Conservation (phyloP, 2,329 filamentous ascomycete genomes). For the Fonsecaea monophora region DNA sequence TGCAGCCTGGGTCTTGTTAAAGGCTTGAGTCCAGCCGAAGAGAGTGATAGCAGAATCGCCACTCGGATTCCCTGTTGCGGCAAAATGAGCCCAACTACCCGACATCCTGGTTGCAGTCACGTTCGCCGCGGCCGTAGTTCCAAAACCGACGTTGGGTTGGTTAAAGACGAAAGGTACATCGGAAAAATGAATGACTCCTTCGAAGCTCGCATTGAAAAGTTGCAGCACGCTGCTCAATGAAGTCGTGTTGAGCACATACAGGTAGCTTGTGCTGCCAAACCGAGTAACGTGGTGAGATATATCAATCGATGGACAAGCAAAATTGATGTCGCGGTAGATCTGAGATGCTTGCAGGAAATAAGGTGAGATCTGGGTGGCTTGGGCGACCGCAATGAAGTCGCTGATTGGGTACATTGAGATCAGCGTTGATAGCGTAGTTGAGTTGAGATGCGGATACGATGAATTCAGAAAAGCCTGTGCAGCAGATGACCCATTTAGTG, state of each 20-base stretch:
- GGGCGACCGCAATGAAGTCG: conserved; percentile 19
- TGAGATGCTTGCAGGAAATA: conserved; percentile 27
- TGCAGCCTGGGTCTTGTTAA: conserved; percentile 12
- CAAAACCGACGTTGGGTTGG: conserved; percentile 24
- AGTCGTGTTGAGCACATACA: conserved; percentile 28
- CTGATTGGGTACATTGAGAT: conserved; percentile 25
- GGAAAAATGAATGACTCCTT: conserved; percentile 28
- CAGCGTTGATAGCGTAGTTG: conserved; percentile 20
- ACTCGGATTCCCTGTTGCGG: conserved; percentile 20
- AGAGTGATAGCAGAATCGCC: conserved; percentile 18
- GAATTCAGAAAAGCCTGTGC: conserved; percentile 17
- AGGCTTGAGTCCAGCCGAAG: conserved; percentile 23
- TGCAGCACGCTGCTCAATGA: conserved; percentile 19
- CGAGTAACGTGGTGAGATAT: conserved; percentile 24
- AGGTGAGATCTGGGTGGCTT: conserved; percentile 12
- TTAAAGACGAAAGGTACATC: conserved; percentile 29
- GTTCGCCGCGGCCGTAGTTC: conserved; percentile 25
- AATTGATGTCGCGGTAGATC: conserved; percentile 30
- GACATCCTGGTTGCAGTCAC: conserved; percentile 25
- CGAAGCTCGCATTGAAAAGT: conserved; percentile 24
- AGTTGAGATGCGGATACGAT: conserved; percentile 24
- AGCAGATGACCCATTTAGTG: conserved; percentile 14
- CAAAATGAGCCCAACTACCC: conserved; percentile 27
- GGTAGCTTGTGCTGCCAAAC: conserved; percentile 18
- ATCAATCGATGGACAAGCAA: conserved; percentile 28